Evolutionary conservation across 805 yeast species (phyloP).

Genomic region (Pichia nanzhaoensis): DNA sequence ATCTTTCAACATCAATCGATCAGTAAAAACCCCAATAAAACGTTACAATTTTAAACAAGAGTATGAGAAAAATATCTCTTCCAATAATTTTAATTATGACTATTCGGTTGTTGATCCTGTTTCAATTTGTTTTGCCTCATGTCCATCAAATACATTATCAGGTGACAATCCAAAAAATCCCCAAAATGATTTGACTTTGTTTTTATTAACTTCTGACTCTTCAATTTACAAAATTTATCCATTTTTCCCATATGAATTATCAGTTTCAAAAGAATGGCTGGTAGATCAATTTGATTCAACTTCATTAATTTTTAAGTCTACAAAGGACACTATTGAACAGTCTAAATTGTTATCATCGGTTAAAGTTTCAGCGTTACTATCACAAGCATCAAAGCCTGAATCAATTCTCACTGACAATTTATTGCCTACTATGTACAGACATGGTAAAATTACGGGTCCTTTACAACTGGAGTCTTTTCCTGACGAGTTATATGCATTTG

Average conservation of each 20-base stretch:
- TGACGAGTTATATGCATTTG: constrained; percentile 40
- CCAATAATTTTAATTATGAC: constrained; percentile 17
- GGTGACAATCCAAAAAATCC: constrained; percentile 8
- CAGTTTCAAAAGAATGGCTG: constrained; percentile 30
- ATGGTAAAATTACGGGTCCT: constrained; percentile 40
- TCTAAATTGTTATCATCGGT: constrained; percentile 17
- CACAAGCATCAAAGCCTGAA: constrained; percentile 11
- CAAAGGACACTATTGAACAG: constrained; percentile 16
- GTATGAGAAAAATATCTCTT: constrained; percentile 18
- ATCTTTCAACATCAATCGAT: constrained; percentile 31
- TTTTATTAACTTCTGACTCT: constrained; percentile 46
- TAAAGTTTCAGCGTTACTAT: constrained; percentile 21
- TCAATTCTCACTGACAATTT: constrained; percentile 3
- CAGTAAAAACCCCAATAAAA: constrained; percentile 17
- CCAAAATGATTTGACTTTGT: constrained; percentile 39
- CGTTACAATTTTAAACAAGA: constrained; percentile 19
- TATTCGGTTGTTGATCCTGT: constrained; percentile 29
- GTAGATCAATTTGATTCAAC: constrained; percentile 24
- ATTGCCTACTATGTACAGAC: constrained; percentile 17
- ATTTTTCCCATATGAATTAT: constrained; percentile 45
- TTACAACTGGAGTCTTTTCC: constrained; percentile 50
- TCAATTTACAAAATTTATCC: constrained; percentile 60
- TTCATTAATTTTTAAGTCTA: constrained; percentile 18
- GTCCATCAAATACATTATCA: background rate
- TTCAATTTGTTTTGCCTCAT: constrained; percentile 41